Conservation (phyloP, 805 yeast genomes). For the Spathaspora sp. region DNA sequence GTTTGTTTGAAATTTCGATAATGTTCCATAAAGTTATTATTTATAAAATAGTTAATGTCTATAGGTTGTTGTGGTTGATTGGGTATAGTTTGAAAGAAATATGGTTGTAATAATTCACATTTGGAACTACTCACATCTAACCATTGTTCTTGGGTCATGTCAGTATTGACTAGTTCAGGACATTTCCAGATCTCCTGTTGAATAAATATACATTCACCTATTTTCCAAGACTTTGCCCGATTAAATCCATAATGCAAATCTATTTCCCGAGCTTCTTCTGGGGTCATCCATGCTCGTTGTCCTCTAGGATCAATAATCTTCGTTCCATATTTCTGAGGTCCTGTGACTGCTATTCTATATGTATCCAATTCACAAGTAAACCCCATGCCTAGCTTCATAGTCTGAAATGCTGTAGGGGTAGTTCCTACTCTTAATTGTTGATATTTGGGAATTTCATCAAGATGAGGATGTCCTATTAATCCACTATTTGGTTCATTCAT, state of each 20-base stretch:
- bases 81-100: constrained; percentile 20
- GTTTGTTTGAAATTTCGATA: constrained; percentile 48
- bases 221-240: constrained; percentile 59
- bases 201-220: constrained; percentile 80
- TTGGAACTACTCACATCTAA: constrained; percentile 12
- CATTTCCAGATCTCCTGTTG: constrained; percentile 75
- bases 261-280: constrained; percentile 34
- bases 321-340: constrained; percentile 66
- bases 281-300: constrained; percentile 61
- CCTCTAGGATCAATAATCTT: constrained; percentile 64
- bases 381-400: constrained; percentile 78
- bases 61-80: constrained; percentile 20
- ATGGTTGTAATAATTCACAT: constrained; percentile 27
- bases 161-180: constrained; percentile 17
- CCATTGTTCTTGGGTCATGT: constrained; percentile 27
- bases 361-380: constrained; percentile 60
- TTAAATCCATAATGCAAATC: constrained; percentile 72
- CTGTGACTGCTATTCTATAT: constrained; percentile 69
- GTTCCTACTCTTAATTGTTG: constrained; percentile 75
- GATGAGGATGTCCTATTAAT: constrained; percentile 57
- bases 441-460: constrained; percentile 50
- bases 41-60: constrained; percentile 55
- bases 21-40: constrained; percentile 60
- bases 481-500: constrained; percentile 86
- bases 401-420: constrained; percentile 77